Base-by-base conservation (phyloP, 2,329 filamentous ascomycete genomes). In the Talaromyces sp. region DNA sequence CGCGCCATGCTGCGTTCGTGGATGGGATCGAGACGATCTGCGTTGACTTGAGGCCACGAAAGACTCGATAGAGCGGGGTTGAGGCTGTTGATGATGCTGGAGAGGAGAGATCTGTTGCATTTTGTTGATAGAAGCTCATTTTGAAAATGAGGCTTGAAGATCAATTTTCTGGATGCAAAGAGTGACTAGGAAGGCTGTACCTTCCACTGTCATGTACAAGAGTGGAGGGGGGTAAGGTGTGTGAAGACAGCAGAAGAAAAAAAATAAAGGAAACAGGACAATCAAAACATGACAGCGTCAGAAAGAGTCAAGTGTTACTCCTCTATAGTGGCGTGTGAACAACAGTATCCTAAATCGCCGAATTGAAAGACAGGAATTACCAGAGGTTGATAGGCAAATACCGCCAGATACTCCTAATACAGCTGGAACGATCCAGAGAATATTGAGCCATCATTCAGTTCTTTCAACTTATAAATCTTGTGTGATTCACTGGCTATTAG, bases 401-500 rank as follows among this genome's bases (percentile, higher is more conserved):
- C 27, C 8, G 8, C 17, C 34, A 29, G 0, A 17, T 1, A 36
- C 5, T 36, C 15, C 2, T 53, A 53, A 53, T 10, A n/a, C 17
- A 29, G 1, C 5, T 15, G n/a, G 2, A 19, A 56, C n/a, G 8
- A 8, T 17, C 29, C 4, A 36, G n/a, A 38, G n/a, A 8, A 25
- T 15, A 22, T 17, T 22, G 8, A 22, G 6, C 6, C 38, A 36
- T 36, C 5, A 36, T 19, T 22, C n/a, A 56, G 5, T 36, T 36
- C 8, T 34, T 34, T 11, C 17, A n/a, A 31, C 15, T 10, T n/a
- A 17, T 53, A 13, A 7, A 27, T 27, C 8, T 5, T 27, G 25
- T 15, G 25, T 27, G 19, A 27, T 29, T 6, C 2, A 5, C 13
- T 29, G 13, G 8, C 5, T 45, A 27, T 56, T 27, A 79, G 67